Percentiles rank a stretch among this genome's conserved stretches.
Conservation (phyloP, 177 flowering plant genomes). For the Tripterygium wilfordii region DNA sequence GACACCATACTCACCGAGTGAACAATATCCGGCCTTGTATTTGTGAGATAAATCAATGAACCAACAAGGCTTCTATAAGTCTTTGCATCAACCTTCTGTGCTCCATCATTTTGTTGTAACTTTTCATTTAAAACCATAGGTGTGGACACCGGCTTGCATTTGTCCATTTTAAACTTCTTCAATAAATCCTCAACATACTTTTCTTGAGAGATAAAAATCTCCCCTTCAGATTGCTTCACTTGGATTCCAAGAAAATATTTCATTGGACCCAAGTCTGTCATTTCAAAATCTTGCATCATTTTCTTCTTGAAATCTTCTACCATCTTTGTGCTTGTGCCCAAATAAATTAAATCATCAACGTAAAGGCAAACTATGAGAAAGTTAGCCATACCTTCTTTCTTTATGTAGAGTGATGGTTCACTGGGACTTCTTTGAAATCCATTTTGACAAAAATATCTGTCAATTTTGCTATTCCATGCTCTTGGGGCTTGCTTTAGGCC, state of each 20-base stretch:
- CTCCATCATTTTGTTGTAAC: not conserved
- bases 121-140: not conserved
- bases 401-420: no score
- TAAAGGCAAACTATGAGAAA: not conserved
- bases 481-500: no score
- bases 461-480: no score
- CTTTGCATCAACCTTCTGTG: not conserved
- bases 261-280: constrained; percentile 6
- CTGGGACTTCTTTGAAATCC: no score
- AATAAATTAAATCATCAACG: constrained; percentile 10
- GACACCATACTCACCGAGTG: not conserved
- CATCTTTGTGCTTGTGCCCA: not conserved
- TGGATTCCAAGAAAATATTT: constrained; percentile 6
- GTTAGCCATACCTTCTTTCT: not conserved
- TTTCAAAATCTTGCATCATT: constrained; percentile 11
- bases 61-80: constrained; percentile 2
- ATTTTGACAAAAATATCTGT: no score
- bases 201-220: constrained; percentile 3
- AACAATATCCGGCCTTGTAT: constrained; percentile 6
- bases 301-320: not conserved
- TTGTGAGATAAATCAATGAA: constrained; percentile 2
- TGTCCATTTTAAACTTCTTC: constrained; percentile 5
- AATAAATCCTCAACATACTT: constrained; percentile 6
- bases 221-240: not conserved
- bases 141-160: not conserved